Evolutionary conservation across 208 protist genomes (phyloP), one percentile per base, ranked within the genome.

Genomic region (Trichomonas vaginalis): DNA sequence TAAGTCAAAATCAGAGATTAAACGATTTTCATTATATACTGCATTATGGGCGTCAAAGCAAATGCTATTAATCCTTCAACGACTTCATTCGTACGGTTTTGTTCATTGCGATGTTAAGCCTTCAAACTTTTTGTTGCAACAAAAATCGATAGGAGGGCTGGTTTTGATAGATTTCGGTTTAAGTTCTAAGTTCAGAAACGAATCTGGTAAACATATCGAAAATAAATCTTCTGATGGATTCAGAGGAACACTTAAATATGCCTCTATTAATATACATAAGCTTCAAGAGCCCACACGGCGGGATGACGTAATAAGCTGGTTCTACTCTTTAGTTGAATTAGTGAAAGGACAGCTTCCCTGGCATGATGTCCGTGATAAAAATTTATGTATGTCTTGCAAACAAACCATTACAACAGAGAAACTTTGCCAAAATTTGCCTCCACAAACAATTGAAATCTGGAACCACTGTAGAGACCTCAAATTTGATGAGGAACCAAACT

Each of bases 351-450:
- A 92, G 45, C 45, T 92, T 9, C 86, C 86, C 8, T 92, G 86
- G 86, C 42, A 92, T 48, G 45, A 92, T 32, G 86, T 92, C 0
- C 4, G 45, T 35, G 86, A 92, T 32, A 35, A 92, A 35, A 92
- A 51, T 51, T 39, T 92, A n/a, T 92, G 40, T n/a, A 92, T 92
- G 86, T 92, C 86, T 4, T 92, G 86, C 45, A 92, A 92, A 51
- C 86, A 92, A 32, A 42, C 86, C n/a, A 92, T 92, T 92, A 32
- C 86, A 37, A 17, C 86, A 35, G 86, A 92, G 8, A 92, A 92
- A 51, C 15, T 92, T 10, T 92, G 86, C n/a, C 46, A 42, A 39
- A 45, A 45, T 9, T 42, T 92, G 15, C 86, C 86, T 40, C 12
- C 23, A 56, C 86, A 92, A 32, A 56, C 46, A 9, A 92, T 45